Evolutionary conservation across 345 rosid species (phyloP), one percentile per base, ranked within the genome.

Genomic region (Eucalyptus cloeziana): DNA sequence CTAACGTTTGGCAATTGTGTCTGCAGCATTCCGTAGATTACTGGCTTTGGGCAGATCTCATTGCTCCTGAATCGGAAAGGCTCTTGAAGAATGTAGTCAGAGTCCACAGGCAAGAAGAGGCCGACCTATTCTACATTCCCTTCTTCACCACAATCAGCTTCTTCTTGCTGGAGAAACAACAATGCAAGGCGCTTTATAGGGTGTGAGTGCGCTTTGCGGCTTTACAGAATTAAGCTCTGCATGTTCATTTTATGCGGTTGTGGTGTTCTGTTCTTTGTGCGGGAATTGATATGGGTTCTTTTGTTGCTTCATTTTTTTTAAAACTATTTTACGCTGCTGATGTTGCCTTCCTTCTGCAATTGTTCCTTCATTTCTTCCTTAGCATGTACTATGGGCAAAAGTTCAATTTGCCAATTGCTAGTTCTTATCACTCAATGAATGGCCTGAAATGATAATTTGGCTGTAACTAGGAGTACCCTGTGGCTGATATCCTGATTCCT

Each of bases 121-220:
- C 99, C 0, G 98, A 98, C 88, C 89, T 98, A 50, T 98, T 95
- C 92, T 97, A 97, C 88, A 94, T 97, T 71, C 98, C 98, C 7
- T 97, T 98, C 91, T 98, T 96, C 91, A 97, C 99, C 0, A 98
- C 99, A 1, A 95, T 97, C 88, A 97, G 99, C 91, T 98, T 96
- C 90, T 98, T 98, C 96, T 94, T 97, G 91, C 30, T 97, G 95
- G 99, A 97, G 94, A 97, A 94, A 93, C 99, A 97, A 89, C 95
- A 95, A 54, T 97, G 99, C 99, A 98, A 98, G 94, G 93, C 99
- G 50, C 98, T 98, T 92, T 98, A 98, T 93, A 95, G 99, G 99
- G 99, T 98, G 98, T 96, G 98, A 98, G 98, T 96, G 97, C 93
- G 54, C 90, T 94, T 92, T 89, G 90, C 45, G 25, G 31, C 71